Base-by-base conservation (phyloP, 441 rosid species). In the Corymbia calophylla region DNA sequence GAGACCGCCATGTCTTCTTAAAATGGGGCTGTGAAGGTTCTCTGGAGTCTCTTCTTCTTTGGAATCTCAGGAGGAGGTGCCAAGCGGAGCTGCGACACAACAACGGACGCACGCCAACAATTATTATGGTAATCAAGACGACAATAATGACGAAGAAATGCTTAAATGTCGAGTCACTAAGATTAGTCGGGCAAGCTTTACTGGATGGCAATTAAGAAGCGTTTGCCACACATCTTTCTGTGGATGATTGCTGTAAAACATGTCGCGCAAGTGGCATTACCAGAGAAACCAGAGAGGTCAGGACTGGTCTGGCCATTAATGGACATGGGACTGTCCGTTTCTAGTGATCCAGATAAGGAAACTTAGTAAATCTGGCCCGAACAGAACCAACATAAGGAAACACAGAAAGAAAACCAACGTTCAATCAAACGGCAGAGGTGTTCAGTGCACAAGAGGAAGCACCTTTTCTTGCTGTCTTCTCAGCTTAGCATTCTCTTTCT, bases 21-120 rank as follows among this genome's bases (percentile, higher is more conserved):
- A 89, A 89, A 70, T 18, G 88, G 90, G 66, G 90, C 86, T 86
- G 90, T 89, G 35, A 86, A 89, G 85, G 90, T 86, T 48, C 90
- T 89, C 29, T 86, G 86, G 25, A 89, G 90, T n/a, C 29, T n/a
- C 29, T 39, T 66, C 88, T 89, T 89, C 87, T 86, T 29, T 29
- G 88, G 90, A 53, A 86, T 51, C 86, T 25, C 68, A 86, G 56
- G 62, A 53, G 70, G 88, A 54, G 84, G 88, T 23, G 88, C 73
- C 90, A 87, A 66, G 66, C 54, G n/a, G 19, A 89, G 6, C 88
- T 89, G 88, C 19, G n/a, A 55, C 58, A 35, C 32, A 23, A 35
- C 32, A 23, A 44, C n/a, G 44, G 84, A 44, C 13, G 51, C 84
- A 77, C 18, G n/a, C 51, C 48, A 39, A 18, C 23, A 53, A 18